Conservation (phyloP, 2,329 filamentous ascomycete genomes). For the Blumeriella jaapii region DNA sequence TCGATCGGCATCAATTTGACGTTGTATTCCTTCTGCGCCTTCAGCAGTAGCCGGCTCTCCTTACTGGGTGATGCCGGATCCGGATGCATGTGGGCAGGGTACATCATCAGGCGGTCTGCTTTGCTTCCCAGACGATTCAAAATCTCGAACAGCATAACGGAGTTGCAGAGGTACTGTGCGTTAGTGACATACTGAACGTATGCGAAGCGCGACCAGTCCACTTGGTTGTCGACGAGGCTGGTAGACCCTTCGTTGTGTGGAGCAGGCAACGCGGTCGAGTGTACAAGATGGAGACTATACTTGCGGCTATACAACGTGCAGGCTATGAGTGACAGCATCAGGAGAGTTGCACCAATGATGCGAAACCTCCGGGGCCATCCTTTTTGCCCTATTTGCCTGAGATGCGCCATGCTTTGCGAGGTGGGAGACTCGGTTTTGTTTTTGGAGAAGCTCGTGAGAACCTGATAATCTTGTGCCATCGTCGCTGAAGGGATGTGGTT, state of each 20-base stretch:
- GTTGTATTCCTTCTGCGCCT: conserved; percentile 33
- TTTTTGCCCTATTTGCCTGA: no score
- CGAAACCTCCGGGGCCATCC: no score
- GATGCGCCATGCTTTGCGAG: no score
- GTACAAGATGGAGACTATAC: no score
- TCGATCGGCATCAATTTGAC: conserved; percentile 33
- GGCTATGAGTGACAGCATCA: no score
- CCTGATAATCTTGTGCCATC: no score
- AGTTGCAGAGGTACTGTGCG: conserved; percentile 21
- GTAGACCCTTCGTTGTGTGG: background rate
- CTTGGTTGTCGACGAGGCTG: background rate
- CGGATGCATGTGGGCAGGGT: conserved; percentile 29
- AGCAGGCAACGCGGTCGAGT: background rate
- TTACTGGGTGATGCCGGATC: conserved; percentile 18
- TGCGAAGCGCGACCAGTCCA: conserved; percentile 21
- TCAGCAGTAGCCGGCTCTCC: conserved; percentile 27
- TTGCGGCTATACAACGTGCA: no score
- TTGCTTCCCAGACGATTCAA: conserved; percentile 32
- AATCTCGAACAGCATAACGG: conserved; percentile 29
- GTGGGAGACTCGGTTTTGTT: no score
- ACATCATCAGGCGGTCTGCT: conserved; percentile 37
- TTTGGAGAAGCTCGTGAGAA: no score
- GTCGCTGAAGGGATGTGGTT: no score
- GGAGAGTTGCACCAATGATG: no score
- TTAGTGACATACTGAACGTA: conserved; percentile 23